A percentile compares a stretch with the other conserved stretches of the same genome.
Evolutionary conservation across 2,329 filamentous ascomycete species (phyloP).

Genomic region (Colletotrichum tropicicola): DNA sequence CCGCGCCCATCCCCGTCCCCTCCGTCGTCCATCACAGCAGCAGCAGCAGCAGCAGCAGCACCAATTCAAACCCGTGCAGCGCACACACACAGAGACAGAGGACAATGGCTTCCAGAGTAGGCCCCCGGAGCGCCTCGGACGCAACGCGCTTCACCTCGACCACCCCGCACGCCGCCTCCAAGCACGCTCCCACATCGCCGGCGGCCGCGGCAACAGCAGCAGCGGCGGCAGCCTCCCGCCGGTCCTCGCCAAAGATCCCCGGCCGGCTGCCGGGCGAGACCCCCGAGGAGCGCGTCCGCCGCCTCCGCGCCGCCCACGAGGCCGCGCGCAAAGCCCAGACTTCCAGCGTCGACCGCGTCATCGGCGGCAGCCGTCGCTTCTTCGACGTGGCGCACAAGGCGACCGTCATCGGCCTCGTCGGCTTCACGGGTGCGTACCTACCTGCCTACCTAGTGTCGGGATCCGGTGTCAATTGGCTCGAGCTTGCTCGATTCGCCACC

Average conservation of each 20-base stretch:
- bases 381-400: constrained; percentile 66
- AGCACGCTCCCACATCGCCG: constrained; percentile 53
- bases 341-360: constrained; percentile 60
- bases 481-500: no score
- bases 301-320: constrained; percentile 73
- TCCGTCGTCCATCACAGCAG: no score
- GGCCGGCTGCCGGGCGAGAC: constrained; percentile 60
- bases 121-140: constrained; percentile 77
- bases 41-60: no score
- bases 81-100: background rate
- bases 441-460: background rate
- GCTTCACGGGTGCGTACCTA: constrained; percentile 59
- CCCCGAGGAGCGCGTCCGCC: constrained; percentile 74
- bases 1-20: no score
- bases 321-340: constrained; percentile 69
- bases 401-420: constrained; percentile 62
- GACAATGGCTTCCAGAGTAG: constrained; percentile 51
- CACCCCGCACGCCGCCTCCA: constrained; percentile 72
- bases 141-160: constrained; percentile 75
- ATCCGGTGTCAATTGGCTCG: no score
- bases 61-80: no score
- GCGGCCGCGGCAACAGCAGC: constrained; percentile 24
- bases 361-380: constrained; percentile 57
- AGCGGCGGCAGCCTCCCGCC: constrained; percentile 29
- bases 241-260: constrained; percentile 17